Evolutionary conservation across 2,329 filamentous ascomycete species (phyloP).

Genomic region (Aspergillus texensis): DNA sequence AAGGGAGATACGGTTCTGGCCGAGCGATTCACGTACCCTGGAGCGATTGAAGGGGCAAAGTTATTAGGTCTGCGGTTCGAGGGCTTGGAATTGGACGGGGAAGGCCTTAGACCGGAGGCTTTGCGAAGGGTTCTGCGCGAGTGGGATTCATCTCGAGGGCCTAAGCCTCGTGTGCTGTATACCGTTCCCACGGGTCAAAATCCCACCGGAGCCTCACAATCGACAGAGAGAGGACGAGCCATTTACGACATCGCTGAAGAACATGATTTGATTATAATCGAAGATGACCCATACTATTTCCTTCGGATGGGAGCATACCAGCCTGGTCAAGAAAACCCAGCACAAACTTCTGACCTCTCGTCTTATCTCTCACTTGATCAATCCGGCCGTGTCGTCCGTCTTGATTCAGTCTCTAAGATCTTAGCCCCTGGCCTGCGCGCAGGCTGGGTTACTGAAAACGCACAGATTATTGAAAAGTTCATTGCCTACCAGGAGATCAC

Average conservation of each 20-base stretch:
- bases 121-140: background rate
- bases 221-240: background rate
- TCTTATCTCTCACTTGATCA: background rate
- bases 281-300: background rate
- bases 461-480: background rate
- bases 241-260: background rate
- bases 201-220: background rate
- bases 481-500: background rate
- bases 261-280: background rate
- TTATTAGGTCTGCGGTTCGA: background rate
- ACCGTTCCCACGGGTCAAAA: background rate
- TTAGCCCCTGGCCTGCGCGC: background rate
- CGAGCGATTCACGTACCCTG: background rate
- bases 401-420: background rate
- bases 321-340: too few species aligned
- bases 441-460: background rate
- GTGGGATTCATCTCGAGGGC: background rate
- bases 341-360: background rate
- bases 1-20: background rate
- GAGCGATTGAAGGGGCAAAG: background rate
- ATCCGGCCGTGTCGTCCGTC: background rate
- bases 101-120: background rate
- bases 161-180: background rate
- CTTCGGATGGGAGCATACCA: background rate
- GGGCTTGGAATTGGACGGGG: background rate